A percentile compares a stretch with the other conserved stretches of the same genome.
Conservation (phyloP, 768 basidiomycete species). For the Suillus luteus region DNA sequence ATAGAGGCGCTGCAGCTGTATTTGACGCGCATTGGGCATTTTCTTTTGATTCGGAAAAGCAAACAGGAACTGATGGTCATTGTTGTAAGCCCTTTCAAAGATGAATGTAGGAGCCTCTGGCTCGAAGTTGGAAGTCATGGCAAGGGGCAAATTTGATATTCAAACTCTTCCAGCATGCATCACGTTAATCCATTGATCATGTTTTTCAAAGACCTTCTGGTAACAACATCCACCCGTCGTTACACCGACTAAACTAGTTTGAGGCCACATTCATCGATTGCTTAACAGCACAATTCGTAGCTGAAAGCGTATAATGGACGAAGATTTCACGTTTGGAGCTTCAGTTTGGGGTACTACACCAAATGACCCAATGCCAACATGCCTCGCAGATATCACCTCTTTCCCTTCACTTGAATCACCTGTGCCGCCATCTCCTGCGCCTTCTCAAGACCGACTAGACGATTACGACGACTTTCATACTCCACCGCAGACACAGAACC, state of each 20-base stretch:
- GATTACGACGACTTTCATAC: conserved; percentile 55
- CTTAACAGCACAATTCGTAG: conserved; percentile 17
- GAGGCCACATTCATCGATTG: not conserved
- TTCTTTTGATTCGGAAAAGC: conserved; percentile 51
- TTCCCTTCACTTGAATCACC: conserved; percentile 22
- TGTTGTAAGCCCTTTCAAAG: conserved; percentile 5
- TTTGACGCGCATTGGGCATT: conserved; percentile 58
- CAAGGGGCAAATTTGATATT: not conserved
- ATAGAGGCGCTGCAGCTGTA: conserved; percentile 73
- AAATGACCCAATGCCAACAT: conserved; percentile 33
- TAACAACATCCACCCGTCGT: conserved; percentile 9
- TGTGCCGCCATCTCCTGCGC: conserved; percentile 27
- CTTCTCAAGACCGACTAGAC: conserved; percentile 44
- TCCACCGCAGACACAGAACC: conserved; percentile 48
- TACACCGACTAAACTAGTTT: not conserved
- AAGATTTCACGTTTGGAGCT: conserved; percentile 70
- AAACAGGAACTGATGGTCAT: conserved; percentile 59
- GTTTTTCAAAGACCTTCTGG: not conserved
- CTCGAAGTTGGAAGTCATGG: not conserved
- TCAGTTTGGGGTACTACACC: conserved; percentile 66
- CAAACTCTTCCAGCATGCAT: not conserved
- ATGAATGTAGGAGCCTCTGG: not conserved
- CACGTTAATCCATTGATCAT: conserved; percentile 1
- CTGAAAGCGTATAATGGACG: conserved; percentile 53
- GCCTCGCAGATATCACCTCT: conserved; percentile 28